Base-by-base conservation (phyloP, 2,329 filamentous ascomycete species). In the Mycogone perniciosa region DNA sequence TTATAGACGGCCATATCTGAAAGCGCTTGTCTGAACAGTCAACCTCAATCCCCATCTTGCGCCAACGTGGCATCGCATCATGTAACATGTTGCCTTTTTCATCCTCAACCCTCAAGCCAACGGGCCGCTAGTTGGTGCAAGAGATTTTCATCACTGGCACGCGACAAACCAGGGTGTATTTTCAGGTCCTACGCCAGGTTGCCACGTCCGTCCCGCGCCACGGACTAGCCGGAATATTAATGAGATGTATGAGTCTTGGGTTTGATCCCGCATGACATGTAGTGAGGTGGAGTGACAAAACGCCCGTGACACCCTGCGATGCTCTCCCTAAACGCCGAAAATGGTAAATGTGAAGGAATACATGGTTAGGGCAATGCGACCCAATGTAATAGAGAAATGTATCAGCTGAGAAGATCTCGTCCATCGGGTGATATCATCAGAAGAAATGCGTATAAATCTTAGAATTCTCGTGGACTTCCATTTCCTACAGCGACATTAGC, bases 361-460 rank as follows among this genome's bases (percentile, higher is more conserved):
- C 75, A 78, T 71, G 68, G 71, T 68, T 51, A 46, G 58, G 57
- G 59, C 55, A 57, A 50, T 50, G 54, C 50, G 51, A 55, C 57
- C 57, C 56, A 44, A 30, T 31, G 41, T 48, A 49, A 38, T 30
- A 48, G n/a, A 44, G 46, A 61, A 64, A 60, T 57, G 56, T 59
- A 62, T 59, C 53, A 58, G 52, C 55, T 57, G 55, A 57, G 52
- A 59, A 55, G 54, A 57, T 58, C 51, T 48, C 33, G 39, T 57
- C 43, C 48, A 33, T 31, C 50, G 37, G 58, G 47, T 57, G 52
- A 61, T 54, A 57, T 54, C 58, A 57, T 77, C 82, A 99, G 79
- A 99, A 97, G 81, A 99, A 99, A 80, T 99, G 93, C 62, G 93
- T 99, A 77, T 99, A 96, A 65, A 96, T 91, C 76, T 97, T 99